Evolutionary conservation across 345 rosid genomes (phyloP).

Genomic region (Erysimum cheiranthoides): DNA sequence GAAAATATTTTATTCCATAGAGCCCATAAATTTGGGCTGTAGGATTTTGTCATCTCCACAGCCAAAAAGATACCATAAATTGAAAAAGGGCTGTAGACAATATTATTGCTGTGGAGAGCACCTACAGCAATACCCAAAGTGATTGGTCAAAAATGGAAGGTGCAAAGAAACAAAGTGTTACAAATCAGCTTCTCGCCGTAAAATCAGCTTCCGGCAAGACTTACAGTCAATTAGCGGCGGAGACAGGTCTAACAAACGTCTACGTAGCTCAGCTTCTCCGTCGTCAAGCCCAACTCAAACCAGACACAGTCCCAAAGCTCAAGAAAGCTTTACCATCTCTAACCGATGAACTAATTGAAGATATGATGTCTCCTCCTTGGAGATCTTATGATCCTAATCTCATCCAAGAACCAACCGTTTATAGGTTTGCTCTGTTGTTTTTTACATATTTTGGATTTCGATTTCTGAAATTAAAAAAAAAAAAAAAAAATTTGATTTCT

Average conservation of each 20-base stretch:
- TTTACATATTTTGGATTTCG: background rate
- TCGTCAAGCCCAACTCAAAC: slow-evolving; percentile 90
- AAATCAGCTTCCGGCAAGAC: slow-evolving; percentile 72
- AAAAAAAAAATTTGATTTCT: background rate
- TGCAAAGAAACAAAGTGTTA: slow-evolving; percentile 48
- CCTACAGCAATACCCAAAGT: too few relatives aligned
- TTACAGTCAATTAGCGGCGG: slow-evolving; percentile 62
- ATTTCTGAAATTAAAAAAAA: too few relatives aligned
- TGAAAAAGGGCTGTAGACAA: too few relatives aligned
- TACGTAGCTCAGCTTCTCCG: slow-evolving; percentile 84
- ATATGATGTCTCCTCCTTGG: slow-evolving; percentile 79
- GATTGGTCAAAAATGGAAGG: slow-evolving; percentile 49
- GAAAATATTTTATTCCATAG: too few relatives aligned
- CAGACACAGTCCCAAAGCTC: slow-evolving; percentile 71
- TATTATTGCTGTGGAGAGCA: too few relatives aligned
- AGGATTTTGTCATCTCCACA: too few relatives aligned
- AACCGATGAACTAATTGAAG: slow-evolving; percentile 59
- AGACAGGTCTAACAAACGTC: slow-evolving; percentile 85
- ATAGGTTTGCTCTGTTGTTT: slow-evolving; percentile 54
- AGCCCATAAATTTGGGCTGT: too few relatives aligned
- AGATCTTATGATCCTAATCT: slow-evolving; percentile 78
- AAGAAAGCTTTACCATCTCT: slow-evolving; percentile 68
- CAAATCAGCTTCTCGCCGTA: slow-evolving; percentile 53
- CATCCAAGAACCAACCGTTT: slow-evolving; percentile 84
- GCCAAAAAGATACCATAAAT: too few relatives aligned